phyloP scores from a whole-genome alignment of 2,329 filamentous ascomycete species.

The Tolypocladium ovalisporum region DNA sequence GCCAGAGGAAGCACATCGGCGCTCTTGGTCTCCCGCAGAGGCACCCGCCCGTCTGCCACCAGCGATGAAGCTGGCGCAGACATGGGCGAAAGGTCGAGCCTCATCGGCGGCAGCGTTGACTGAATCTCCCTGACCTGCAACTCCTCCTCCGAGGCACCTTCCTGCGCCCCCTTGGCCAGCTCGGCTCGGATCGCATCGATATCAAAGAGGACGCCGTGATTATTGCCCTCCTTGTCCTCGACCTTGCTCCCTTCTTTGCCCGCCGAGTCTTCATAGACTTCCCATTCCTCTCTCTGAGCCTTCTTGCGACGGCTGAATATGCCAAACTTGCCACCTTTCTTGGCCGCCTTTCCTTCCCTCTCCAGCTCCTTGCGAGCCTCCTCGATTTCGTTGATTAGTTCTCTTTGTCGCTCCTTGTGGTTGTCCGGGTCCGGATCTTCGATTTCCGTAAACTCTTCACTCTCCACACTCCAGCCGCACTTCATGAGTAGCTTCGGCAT shows the following conservation, averaged over 20 bases:
- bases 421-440: slow-evolving; percentile 96
- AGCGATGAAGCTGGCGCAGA: slow-evolving; percentile 15
- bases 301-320: slow-evolving; percentile 80
- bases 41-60: slow-evolving; percentile 6
- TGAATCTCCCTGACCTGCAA: slow-evolving; percentile 68
- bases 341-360: slow-evolving; percentile 61
- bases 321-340: slow-evolving; percentile 48
- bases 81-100: slow-evolving; percentile 46
- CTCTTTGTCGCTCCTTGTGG: slow-evolving; percentile 74
- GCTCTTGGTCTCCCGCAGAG: slow-evolving; percentile 35
- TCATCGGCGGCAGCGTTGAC: slow-evolving; percentile 84
- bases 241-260: slow-evolving; percentile 23
- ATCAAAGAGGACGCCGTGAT: slow-evolving; percentile 72
- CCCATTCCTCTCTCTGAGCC: slow-evolving; percentile 78
- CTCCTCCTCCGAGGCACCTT: slow-evolving; percentile 38
- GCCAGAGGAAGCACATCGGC: slow-evolving; percentile 24
- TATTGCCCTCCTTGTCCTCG: slow-evolving; percentile 35
- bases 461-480: slow-evolving; percentile 84
- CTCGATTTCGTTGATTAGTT: slow-evolving; percentile 94
- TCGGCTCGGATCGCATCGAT: slow-evolving; percentile 88
- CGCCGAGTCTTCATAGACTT: slow-evolving; percentile 70
- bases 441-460: slow-evolving; percentile 91
- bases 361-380: slow-evolving; percentile 83
- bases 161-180: slow-evolving; percentile 55
- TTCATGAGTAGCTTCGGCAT: slow-evolving; percentile 83